These are phyloP conservation scores for Botryotinia convoluta DNA, from an alignment of 2,329 filamentous ascomycete genomes.

Conservation along the genomic window DNA sequence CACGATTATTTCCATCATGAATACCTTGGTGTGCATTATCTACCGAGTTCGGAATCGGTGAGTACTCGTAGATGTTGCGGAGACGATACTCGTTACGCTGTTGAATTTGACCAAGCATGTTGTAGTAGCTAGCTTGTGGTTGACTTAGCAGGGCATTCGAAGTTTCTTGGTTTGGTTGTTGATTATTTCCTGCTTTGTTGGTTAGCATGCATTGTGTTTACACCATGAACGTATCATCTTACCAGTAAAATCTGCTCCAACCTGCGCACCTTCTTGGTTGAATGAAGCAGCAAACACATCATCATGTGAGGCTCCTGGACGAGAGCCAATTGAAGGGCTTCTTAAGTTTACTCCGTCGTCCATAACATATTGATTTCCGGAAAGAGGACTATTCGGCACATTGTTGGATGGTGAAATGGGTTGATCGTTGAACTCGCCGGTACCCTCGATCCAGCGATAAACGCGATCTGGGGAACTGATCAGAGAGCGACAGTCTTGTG, in stretches of 20 bases:
- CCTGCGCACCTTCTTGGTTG: background rate
- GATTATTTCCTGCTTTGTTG: background rate
- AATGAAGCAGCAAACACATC: background rate
- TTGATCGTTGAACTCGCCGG: background rate
- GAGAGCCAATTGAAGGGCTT: background rate
- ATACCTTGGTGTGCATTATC: background rate
- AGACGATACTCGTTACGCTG: too few relatives aligned
- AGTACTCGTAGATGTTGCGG: too few relatives aligned
- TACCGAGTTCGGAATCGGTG: background rate
- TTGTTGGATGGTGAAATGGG: background rate
- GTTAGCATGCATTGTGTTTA: background rate
- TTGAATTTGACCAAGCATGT: background rate
- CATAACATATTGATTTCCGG: background rate
- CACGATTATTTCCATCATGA: too few relatives aligned
- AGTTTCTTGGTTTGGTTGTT: background rate
- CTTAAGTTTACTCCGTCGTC: background rate
- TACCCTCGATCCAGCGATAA: background rate
- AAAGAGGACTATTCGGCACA: background rate
- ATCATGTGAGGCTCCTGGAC: rapidly evolving
- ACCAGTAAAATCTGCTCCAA: background rate
- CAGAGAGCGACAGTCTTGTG: rapidly evolving
- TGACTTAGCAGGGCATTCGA: background rate
- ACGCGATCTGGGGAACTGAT: background rate
- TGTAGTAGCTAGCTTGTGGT: background rate
- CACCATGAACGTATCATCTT: background rate